These are phyloP conservation scores for Monosporascus sp. DNA, from an alignment of 2,329 filamentous ascomycete genomes.

Conservation along the genomic window DNA sequence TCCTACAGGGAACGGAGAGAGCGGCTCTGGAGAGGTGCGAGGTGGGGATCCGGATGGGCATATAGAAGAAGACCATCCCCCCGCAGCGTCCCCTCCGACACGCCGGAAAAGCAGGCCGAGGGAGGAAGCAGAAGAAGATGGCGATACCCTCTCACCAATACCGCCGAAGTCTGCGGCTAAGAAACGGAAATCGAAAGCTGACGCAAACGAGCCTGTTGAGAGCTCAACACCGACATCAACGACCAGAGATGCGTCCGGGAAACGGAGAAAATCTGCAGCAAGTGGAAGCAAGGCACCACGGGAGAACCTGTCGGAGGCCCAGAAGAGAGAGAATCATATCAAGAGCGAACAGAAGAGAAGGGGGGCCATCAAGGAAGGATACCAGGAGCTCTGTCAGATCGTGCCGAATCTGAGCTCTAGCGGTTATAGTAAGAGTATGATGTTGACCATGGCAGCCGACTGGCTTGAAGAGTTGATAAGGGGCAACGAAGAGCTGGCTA, in stretches of 20 bases:
- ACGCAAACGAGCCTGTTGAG: slow-evolving; percentile 25
- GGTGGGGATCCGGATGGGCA: slow-evolving; percentile 20
- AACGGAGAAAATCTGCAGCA: slow-evolving; percentile 46
- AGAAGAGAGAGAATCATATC: slow-evolving; percentile 78
- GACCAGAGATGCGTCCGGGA: slow-evolving; percentile 31
- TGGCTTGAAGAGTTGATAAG: slow-evolving; percentile 70
- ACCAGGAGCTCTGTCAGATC: slow-evolving; percentile 70
- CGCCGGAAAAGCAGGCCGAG: slow-evolving; percentile 51
- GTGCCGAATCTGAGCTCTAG: slow-evolving; percentile 71
- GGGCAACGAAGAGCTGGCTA: slow-evolving; percentile 59
- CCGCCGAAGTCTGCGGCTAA: slow-evolving; percentile 30
- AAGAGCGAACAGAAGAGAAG: slow-evolving; percentile 50
- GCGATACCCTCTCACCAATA: slow-evolving; percentile 30
- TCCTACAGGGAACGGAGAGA: slow-evolving; percentile 34
- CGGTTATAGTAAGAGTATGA: slow-evolving; percentile 77
- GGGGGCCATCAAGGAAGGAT: slow-evolving; percentile 69
- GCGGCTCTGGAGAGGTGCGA: slow-evolving; percentile 13
- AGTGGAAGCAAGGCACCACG: slow-evolving; percentile 42
- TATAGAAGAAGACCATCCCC: slow-evolving; percentile 31
- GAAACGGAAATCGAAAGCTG: slow-evolving; percentile 44
- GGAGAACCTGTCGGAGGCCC: slow-evolving; percentile 79
- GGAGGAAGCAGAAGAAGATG: slow-evolving; percentile 39
- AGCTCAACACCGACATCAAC: slow-evolving; percentile 28
- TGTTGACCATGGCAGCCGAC: slow-evolving; percentile 68
- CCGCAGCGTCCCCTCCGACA: slow-evolving; percentile 42